These are phyloP conservation scores for Helotiales sp. DNA, from an alignment of 2,329 filamentous ascomycete species.

Conservation along the genomic window DNA sequence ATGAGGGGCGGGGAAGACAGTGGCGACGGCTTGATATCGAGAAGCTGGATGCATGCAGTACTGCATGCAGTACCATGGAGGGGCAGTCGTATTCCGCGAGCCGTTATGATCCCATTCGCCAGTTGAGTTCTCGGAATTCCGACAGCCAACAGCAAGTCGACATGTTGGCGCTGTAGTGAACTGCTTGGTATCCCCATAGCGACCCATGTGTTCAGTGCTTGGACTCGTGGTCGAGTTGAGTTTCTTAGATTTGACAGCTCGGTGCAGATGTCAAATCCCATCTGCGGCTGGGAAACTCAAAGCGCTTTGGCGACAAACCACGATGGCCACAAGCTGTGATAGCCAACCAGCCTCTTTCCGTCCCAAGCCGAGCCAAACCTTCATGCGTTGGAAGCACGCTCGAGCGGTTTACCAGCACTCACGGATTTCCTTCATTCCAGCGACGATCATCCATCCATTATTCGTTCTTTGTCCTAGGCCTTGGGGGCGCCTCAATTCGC, in stretches of 20 bases:
- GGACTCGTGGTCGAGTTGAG: neutral
- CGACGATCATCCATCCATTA: constrained; percentile 1
- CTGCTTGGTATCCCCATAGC: neutral
- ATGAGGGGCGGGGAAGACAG: neutral
- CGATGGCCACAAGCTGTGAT: neutral
- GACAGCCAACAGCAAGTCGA: constrained; percentile 2
- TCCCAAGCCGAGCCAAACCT: neutral
- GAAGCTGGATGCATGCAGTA: constrained; percentile 6
- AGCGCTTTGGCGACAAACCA: neutral
- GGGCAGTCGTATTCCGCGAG: neutral
- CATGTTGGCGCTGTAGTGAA: neutral
- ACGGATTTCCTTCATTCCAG: neutral
- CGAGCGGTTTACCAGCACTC: neutral
- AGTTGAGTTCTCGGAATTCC: neutral
- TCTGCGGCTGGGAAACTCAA: neutral
- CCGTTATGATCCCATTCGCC: neutral
- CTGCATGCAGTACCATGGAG: constrained; percentile 8
- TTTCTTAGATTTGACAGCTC: neutral
- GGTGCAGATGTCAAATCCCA: too few relatives aligned
- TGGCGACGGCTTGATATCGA: constrained; percentile 13
- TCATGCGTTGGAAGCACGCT: constrained; percentile 9
- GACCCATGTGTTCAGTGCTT: neutral
- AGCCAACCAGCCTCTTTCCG: neutral
- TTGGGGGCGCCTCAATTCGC: neutral
- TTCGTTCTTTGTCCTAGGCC: neutral